Base-by-base conservation (phyloP, 2,329 filamentous ascomycete species). In the Fusarium nanum region DNA sequence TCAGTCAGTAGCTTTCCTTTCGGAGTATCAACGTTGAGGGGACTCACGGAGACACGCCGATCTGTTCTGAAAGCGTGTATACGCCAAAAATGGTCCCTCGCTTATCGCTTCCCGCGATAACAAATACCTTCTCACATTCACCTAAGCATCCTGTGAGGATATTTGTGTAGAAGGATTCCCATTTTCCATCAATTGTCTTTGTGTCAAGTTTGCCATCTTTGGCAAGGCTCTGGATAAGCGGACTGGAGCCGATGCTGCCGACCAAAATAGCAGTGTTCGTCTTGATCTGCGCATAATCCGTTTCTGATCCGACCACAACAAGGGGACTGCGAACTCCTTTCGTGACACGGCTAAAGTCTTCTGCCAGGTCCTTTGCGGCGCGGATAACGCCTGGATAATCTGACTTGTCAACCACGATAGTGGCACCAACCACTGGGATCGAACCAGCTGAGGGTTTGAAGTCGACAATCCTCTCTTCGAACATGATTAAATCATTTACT, bases 1-100 rank as follows among this genome's bases (percentile, higher is more conserved):
- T 66, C 0, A 60, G 55, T 12, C 3, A 1, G 0, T 8, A 7
- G 11, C 1, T 27, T 27, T 9, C 25, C 1, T 8, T 2, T 9
- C 1, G 0, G 14, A 2, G 4, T 20, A 5, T 2, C 0, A 0
- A 4, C 2, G 8, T 11, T 4, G 3, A 6, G 10, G 6, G 14
- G 13, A 40, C 68, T 56, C n/a, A 71, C 65, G 69, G 69, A 0
- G 69, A 71, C 3, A 71, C 61, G 0, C 69, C 68, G 7, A 72
- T 70, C 3, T 72, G 68, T 9, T 70, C 68, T 0, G 69, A 71
- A 0, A 71, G 34, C 2, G 68, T 71, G 12, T 71, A 71, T 1
- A 56, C 20, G 2, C 69, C 69, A 14, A 67, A 71, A 0, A 71
- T 54, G 2, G 57, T 23, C 11, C 69, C 69, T 37, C 68, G 42